Evolutionary conservation across 805 yeast species (phyloP), one percentile per base, ranked within the genome.

Genomic region (Metschnikowia peoriensis): DNA sequence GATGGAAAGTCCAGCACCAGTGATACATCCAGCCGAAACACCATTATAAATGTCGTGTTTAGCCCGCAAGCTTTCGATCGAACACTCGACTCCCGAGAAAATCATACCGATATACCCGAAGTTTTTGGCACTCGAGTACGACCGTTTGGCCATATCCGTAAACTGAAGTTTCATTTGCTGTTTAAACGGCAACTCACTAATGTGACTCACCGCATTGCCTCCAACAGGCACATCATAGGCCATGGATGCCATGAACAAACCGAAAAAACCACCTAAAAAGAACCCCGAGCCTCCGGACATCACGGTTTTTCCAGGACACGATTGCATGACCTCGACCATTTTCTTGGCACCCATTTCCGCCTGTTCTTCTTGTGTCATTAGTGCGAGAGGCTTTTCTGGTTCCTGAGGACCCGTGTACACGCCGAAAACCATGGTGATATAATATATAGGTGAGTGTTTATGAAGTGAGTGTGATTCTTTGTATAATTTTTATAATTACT

Each of bases 231-330:
- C 89, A 69, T 89, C 96, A 65, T 88, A 89, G 0, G 92, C 83
- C 84, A 70, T 80, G 11, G 84, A 80, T 1, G 94, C 93, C 97
- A 93, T 94, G 75, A 93, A 91, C 46, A 94, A 73, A 56, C 98
- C 97, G 69, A 93, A 91, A 53, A 92, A 88, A 55, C 97, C 98
- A 72, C 98, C 98, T 38, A 93, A 82, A 38, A 86, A 92, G 70
- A 89, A 93, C 22, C 98, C 98, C 12, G 96, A 85, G 17, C 86
- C 97, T 55, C 97, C 98, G 29, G 97, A 87, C 77, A 92, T 84
- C 27, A 79, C 85, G 0, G 97, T 83, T 67, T 94, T 93, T 16
- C 97, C 98, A 0, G 97, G 97, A 73, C 99, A 93, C 6, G 97
- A 88, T 58, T 86, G 81, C 91, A 92, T 89, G 70, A 87, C 83